These are phyloP conservation scores for Emergomyces africanus DNA, from an alignment of 2,329 filamentous ascomycete genomes.

Conservation along the genomic window DNA sequence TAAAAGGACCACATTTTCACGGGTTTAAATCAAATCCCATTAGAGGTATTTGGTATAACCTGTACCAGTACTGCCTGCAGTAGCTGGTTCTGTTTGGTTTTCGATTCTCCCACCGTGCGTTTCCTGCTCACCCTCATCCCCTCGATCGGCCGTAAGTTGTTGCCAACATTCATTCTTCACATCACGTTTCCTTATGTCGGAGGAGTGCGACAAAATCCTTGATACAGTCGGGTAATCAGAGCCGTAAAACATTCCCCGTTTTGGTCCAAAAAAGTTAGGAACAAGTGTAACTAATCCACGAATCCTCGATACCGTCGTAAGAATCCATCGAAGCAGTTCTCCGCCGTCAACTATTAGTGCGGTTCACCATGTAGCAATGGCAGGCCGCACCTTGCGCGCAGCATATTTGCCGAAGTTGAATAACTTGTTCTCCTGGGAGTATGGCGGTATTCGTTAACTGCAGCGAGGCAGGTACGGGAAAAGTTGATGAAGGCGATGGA, in stretches of 20 bases:
- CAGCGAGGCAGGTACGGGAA: not conserved
- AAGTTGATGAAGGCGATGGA: slow-evolving; percentile 30
- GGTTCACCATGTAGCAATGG: not conserved
- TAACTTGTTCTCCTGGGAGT: slow-evolving; percentile 5
- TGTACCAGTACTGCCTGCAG: not conserved
- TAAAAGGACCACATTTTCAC: not conserved
- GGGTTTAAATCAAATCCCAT: not conserved
- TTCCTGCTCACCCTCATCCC: not conserved
- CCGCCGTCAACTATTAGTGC: not conserved
- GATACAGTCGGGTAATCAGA: not conserved
- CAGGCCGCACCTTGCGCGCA: not conserved
- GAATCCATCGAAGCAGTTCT: slow-evolving; percentile 5
- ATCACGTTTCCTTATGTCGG: not conserved
- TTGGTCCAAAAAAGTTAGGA: not conserved
- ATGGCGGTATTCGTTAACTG: not conserved
- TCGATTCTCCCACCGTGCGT: not conserved
- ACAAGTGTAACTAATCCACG: slow-evolving; percentile 5
- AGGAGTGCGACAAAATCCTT: not conserved
- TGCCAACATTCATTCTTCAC: slow-evolving; percentile 1
- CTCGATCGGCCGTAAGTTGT: not conserved
- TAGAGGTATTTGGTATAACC: not conserved
- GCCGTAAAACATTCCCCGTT: not conserved
- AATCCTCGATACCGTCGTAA: slow-evolving; percentile 3
- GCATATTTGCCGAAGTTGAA: slow-evolving; percentile 5
- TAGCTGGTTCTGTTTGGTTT: not conserved